Evolutionary conservation across 352 stramenopile genomes (phyloP), one percentile per base, ranked within the genome.

Genomic region (Globisporangium apiculatum): DNA sequence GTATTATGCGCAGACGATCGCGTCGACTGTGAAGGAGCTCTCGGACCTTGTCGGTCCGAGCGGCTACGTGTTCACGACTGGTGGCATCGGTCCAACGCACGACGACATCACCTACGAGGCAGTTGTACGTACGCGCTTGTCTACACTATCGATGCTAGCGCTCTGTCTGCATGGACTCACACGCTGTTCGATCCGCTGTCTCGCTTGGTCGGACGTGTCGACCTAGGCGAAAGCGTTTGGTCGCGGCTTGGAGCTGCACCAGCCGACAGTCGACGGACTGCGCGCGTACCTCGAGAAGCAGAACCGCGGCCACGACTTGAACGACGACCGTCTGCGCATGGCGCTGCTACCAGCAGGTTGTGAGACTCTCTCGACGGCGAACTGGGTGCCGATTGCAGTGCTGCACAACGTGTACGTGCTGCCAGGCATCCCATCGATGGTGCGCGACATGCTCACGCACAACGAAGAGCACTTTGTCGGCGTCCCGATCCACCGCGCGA

Each of bases 61-160:
- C n/a, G 84, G 84, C 42, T 94, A 89, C 53, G 83, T 94, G n/a
- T 77, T 94, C 69, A 92, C 84, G 15, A 91, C 84, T 12, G 84
- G 84, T 59, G 84, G 84, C 18, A 92, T 94, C 43, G 85, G 85
- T 5, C 85, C 83, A 10, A 94, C 85, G 9, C 85, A 94, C 51
- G 85, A 94, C 66, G 85, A 94, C 62, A 91, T 94, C 68, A 94
- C 85, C 10, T 95, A 95, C 62, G 78, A 92, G 60, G 83, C 78
- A 61, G 78, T 92, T 61, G 82, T 89, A 60, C 48, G 65, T 62
- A n/a, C 18, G 18, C 18, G 18, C 18, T 24, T 24, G n/a, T 37
- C 14, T 47, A 17, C 17, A n/a, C 24, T 10, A 3, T 24, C 37
- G 15, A 5, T 50, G 7, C 12, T 36, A 11, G 11, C 10, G 11